Evolutionary conservation across 805 yeast genomes (phyloP).

Genomic region (Tanozyma kutaoensis): DNA sequence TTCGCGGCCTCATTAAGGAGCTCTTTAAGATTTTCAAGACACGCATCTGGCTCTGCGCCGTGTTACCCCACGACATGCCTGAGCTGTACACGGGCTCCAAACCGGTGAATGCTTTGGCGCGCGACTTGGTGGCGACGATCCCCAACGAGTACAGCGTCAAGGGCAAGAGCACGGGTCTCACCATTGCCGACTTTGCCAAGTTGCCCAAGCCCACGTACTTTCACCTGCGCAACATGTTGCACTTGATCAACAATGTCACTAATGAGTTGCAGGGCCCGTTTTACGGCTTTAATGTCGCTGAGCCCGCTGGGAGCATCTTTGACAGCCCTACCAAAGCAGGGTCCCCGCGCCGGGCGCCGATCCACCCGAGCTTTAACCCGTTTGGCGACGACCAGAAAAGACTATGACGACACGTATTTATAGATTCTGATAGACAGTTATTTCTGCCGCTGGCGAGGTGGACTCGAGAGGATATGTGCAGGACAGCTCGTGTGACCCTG

Average conservation of each 20-base stretch:
- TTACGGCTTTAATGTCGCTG: conserved; percentile 21
- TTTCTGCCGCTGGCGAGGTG: too few species aligned
- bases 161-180: conserved; percentile 28
- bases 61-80: conserved; percentile 26
- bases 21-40: conserved; percentile 32
- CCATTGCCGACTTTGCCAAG: conserved; percentile 27
- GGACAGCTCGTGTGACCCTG: background rate
- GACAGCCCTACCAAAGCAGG: background rate
- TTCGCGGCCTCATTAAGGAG: conserved; percentile 29
- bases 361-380: conserved; percentile 5
- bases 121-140: conserved; percentile 4
- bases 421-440: too few species aligned
- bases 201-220: conserved; percentile 33
- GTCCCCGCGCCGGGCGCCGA: conserved; percentile 2
- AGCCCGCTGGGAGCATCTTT: background rate
- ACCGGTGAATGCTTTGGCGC: too few species aligned
- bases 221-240: conserved; percentile 36
- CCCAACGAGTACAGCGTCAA: conserved; percentile 28
- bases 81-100: conserved; percentile 10
- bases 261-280: conserved; percentile 27
- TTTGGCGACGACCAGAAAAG: conserved; percentile 2
- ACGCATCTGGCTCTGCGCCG: conserved; percentile 35
- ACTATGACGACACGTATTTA: too few species aligned
- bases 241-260: conserved; percentile 30
- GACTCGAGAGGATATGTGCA: too few species aligned